Evolutionary conservation across 2,329 filamentous ascomycete genomes (phyloP).

Genomic region (Fusarium nematophilum): DNA sequence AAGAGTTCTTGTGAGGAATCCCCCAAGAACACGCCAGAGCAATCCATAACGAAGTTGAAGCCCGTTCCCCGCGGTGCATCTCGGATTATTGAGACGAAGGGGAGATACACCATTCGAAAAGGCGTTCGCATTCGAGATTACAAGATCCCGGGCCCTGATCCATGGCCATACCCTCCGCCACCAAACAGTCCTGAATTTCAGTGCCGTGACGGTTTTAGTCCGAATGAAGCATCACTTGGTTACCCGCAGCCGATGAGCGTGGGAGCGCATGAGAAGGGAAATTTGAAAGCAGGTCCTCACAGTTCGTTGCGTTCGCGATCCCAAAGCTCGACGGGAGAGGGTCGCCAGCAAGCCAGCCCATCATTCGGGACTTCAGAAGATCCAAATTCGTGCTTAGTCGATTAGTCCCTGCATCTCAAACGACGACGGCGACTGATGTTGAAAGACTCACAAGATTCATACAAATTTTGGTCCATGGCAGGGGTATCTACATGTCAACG

Average conservation of each 20-base stretch:
- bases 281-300: neutral
- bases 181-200: conserved; percentile 37
- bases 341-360: neutral
- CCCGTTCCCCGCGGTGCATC: conserved; percentile 43
- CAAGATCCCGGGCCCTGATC: conserved; percentile 28
- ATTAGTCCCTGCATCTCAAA: neutral
- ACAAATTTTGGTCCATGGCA: conserved; percentile 31
- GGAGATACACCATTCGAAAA: conserved; percentile 43
- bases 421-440: neutral
- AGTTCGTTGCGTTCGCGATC: neutral
- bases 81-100: conserved; percentile 40
- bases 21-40: neutral
- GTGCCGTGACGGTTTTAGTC: conserved; percentile 48
- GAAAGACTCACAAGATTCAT: neutral
- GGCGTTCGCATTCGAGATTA: conserved; percentile 47
- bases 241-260: conserved; percentile 26
- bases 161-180: neutral
- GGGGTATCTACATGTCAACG: conserved; percentile 49
- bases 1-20: neutral
- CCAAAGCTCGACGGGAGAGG: neutral
- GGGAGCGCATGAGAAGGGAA: neutral
- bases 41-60: conserved; percentile 27
- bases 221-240: conserved; percentile 29
- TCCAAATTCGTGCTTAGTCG: neutral
- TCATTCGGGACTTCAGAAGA: conserved; percentile 10